These are phyloP conservation scores for Euphrasia arctica DNA, from an alignment of 305 asterid genomes.

Conservation along the genomic window DNA sequence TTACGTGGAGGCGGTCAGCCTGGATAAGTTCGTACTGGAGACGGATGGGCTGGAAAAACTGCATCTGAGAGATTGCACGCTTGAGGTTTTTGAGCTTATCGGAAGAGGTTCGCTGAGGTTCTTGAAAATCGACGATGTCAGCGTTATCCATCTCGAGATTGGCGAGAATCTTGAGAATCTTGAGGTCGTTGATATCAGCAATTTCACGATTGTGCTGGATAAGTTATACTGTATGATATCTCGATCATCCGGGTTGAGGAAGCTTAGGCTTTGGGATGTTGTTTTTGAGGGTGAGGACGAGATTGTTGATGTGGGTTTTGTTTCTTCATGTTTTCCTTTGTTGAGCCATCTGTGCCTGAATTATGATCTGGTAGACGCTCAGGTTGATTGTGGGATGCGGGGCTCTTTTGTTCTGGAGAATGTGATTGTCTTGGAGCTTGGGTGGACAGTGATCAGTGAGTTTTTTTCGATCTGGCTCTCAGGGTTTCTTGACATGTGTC, in stretches of 20 bases:
- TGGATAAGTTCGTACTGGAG: constrained; percentile 82
- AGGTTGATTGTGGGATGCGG: constrained; percentile 51
- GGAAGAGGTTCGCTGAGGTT: constrained; percentile 64
- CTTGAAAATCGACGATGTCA: constrained; percentile 81
- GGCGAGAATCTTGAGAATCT: constrained; percentile 77
- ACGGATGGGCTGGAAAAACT: constrained; percentile 77
- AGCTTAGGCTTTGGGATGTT: constrained; percentile 84
- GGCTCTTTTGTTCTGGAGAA: constrained; percentile 68
- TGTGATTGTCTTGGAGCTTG: constrained; percentile 63
- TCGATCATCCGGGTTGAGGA: constrained; percentile 42
- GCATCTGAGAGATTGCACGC: constrained; percentile 82
- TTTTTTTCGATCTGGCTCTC: constrained; percentile 71
- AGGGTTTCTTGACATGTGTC: constrained; percentile 72
- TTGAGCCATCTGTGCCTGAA: constrained; percentile 66
- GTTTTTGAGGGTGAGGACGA: constrained; percentile 89
- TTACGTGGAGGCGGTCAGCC: constrained; percentile 48
- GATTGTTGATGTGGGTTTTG: constrained; percentile 72
- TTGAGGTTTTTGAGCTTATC: constrained; percentile 78
- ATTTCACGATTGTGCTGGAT: constrained; percentile 87
- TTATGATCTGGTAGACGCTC: constrained; percentile 68
- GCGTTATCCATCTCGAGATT: constrained; percentile 86
- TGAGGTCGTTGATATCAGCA: constrained; percentile 80
- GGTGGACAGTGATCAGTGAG: constrained; percentile 77
- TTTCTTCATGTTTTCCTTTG: constrained; percentile 73
- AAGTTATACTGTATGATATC: constrained; percentile 86